A percentile compares a stretch with the other conserved stretches of the same genome.
phyloP scores from a whole-genome alignment of 768 basidiomycete species.

The Leccinum fibrillosum region DNA sequence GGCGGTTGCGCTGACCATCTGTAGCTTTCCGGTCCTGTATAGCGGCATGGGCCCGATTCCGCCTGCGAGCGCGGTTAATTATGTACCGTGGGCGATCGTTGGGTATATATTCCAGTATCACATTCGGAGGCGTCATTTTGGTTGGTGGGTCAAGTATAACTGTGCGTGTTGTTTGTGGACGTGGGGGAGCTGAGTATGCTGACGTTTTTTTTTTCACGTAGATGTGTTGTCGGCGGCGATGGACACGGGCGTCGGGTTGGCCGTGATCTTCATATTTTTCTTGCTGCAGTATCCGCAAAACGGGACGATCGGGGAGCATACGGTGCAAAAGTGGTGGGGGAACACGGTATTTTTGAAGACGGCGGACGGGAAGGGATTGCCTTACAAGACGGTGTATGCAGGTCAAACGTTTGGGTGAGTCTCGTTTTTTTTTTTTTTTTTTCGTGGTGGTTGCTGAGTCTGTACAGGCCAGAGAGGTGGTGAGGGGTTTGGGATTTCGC shows the following conservation, averaged over 20 bases:
- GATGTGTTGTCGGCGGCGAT: constrained; percentile 70
- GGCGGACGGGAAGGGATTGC: constrained; percentile 14
- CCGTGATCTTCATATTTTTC: constrained; percentile 57
- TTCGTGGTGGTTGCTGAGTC: not conserved
- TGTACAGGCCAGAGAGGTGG: constrained; percentile 13
- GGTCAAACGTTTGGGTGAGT: constrained; percentile 30
- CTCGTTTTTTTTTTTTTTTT: too few species aligned
- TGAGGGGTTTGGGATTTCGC: not conserved
- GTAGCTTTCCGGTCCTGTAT: not conserved
- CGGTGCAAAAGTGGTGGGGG: constrained; percentile 68
- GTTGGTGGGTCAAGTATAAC: constrained; percentile 64
- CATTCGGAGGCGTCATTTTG: constrained; percentile 56
- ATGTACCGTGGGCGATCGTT: constrained; percentile 62
- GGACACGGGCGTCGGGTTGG: constrained; percentile 65
- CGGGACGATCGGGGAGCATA: constrained; percentile 54
- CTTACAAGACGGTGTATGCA: constrained; percentile 8
- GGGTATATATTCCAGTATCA: constrained; percentile 66
- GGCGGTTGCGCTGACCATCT: not conserved
- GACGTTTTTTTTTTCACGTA: constrained; percentile 7
- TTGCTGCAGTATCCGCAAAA: constrained; percentile 61
- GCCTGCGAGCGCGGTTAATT: constrained; percentile 64
- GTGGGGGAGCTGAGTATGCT: constrained; percentile 13
- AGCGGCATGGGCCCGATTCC: constrained; percentile 41
- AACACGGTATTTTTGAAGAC: constrained; percentile 42
- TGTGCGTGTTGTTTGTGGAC: constrained; percentile 20